These are phyloP conservation scores for Apiospora koreana DNA, from an alignment of 2,329 filamentous ascomycete genomes.

Conservation along the genomic window DNA sequence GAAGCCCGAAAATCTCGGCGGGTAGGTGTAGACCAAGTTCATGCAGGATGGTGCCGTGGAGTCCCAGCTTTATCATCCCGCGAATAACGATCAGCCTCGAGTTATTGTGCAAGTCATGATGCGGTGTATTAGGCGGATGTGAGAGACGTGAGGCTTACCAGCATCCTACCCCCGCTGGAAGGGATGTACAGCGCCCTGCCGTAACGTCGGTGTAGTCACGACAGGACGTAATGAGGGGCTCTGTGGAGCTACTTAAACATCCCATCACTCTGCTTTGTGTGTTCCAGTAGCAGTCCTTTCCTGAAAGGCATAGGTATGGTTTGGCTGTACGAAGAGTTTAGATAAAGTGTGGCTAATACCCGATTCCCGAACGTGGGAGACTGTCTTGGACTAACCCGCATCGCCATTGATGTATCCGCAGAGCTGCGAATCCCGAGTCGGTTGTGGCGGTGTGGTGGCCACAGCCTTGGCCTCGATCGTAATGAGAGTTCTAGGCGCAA, in stretches of 20 bases:
- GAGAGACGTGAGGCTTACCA: background rate
- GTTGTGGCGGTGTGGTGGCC: background rate
- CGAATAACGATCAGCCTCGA: background rate
- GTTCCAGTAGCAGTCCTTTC: background rate
- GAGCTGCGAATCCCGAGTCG: background rate
- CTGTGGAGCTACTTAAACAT: background rate
- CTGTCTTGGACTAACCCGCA: background rate
- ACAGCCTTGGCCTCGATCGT: background rate
- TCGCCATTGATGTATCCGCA: background rate
- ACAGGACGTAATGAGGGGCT: background rate
- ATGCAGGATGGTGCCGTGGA: background rate
- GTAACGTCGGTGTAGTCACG: background rate
- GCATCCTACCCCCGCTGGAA: background rate
- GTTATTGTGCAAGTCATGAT: background rate
- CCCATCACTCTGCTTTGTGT: background rate
- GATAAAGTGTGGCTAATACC: background rate
- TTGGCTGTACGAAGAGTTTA: background rate
- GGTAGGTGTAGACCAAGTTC: background rate
- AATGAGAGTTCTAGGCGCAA: background rate
- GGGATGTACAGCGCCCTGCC: background rate
- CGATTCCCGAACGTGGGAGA: background rate
- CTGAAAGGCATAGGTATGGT: background rate
- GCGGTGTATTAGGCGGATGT: background rate
- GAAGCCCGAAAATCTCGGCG: background rate
- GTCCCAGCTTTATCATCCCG: background rate